Base-by-base conservation (phyloP, 305 asterid genomes). In the Ilex paraguariensis region DNA sequence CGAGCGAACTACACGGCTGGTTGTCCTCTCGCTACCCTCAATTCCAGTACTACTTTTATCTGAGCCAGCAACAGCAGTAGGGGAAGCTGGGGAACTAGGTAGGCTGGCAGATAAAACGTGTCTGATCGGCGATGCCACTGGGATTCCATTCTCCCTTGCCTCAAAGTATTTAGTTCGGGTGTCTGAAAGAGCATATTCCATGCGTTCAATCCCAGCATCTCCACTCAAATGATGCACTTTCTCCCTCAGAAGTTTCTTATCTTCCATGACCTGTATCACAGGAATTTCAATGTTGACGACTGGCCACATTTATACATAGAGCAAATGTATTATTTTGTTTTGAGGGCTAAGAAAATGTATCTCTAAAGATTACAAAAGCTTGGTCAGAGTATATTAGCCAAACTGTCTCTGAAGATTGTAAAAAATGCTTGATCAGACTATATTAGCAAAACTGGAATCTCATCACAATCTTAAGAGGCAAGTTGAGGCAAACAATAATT, bases 211-310 rank as follows among this genome's bases (percentile, higher is more conserved):
- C 62, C 97, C 97, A 56, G 94, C 92, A 76, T 77, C 85, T 65
- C 95, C 97, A 71, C 91, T 81, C 60, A 88, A 81, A 69, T 87
- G 90, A 57, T 56, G 90, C 67, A 90, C 95, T 76, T 81, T 90
- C 75, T 86, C 91, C 74, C 89, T 86, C 74, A 90, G 70, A 60
- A 91, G 94, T 58, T 67, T 83, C 78, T 88, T 94, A 76, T 91
- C 98, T 67, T 78, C 88, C 16, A 75, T 74, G 36, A 91, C 98
- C 98, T 91, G 67, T 75, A 76, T 66, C 56, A 68, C 49, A 53
- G 39, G 13, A 3, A 10, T 36, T 36, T 36, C 9, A 36, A 36
- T 36, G 28, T 21, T 21, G 28, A 21, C 28, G 28, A 21, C 28
- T 21, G 28, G 28, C 28, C 2, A 21, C 28, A 21, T 21, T 21